Percentiles rank a stretch among this genome's conserved stretches.
Evolutionary conservation across 139 green algal genomes (phyloP).

Genomic region (Micractinium sp.): DNA sequence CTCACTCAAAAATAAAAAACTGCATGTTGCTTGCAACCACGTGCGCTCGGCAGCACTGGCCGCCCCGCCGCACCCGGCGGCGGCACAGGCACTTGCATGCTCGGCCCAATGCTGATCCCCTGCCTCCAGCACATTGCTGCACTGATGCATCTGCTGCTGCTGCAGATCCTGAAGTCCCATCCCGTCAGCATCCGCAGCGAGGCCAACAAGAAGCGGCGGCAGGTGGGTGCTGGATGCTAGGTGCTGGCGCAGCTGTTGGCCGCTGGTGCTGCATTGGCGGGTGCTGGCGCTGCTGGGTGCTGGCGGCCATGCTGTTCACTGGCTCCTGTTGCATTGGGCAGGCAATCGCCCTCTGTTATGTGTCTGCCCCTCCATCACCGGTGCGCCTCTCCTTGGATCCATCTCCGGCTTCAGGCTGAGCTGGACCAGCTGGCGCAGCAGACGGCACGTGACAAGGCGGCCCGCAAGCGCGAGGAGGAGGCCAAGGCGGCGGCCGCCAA

Average conservation of each 20-base stretch:
- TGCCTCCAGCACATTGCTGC: neutral
- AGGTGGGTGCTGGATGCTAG: conserved; percentile 41
- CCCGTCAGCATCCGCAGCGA: conserved; percentile 81
- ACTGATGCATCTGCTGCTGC: too few relatives aligned
- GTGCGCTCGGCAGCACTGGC: too few relatives aligned
- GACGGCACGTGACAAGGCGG: conserved; percentile 5
- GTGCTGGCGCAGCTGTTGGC: too few relatives aligned
- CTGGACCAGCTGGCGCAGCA: conserved; percentile 32
- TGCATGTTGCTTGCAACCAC: neutral
- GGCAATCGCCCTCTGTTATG: neutral
- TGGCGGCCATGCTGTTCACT: neutral
- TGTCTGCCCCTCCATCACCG: neutral
- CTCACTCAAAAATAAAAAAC: too few relatives aligned
- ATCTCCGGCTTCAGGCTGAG: conserved; percentile 12
- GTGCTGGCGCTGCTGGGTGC: neutral
- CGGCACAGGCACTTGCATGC: too few relatives aligned
- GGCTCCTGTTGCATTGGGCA: neutral
- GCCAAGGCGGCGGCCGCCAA: neutral
- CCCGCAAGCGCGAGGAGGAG: conserved; percentile 26
- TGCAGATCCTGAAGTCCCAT: conserved; percentile 86
- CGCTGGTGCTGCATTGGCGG: too few relatives aligned
- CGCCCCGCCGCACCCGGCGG: too few relatives aligned
- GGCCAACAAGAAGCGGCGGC: conserved; percentile 74
- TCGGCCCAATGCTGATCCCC: too few relatives aligned
- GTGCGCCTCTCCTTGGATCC: too few relatives aligned